Evolutionary conservation across 805 yeast species (phyloP).

Genomic region (Wickerhamomyces xylosicus): DNA sequence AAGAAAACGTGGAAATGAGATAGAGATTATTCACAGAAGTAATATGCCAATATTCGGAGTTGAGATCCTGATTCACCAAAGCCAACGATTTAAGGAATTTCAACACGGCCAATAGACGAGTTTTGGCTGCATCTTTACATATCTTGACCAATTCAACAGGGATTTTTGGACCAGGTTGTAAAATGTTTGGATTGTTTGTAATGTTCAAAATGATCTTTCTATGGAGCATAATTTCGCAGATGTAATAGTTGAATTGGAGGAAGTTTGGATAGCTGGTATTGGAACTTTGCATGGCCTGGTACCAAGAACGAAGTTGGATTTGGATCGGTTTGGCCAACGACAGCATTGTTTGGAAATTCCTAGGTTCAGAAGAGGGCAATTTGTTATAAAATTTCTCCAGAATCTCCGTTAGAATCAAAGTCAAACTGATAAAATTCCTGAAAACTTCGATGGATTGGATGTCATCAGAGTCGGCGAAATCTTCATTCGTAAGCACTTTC

Average conservation of each 20-base stretch:
- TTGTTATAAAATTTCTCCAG: constrained; percentile 57
- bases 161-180: constrained; percentile 11
- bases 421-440: constrained; percentile 54
- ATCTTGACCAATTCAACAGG: constrained; percentile 49
- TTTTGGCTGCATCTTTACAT: constrained; percentile 78
- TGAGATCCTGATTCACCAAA: constrained; percentile 31
- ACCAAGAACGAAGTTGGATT: constrained; percentile 62
- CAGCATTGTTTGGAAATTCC: constrained; percentile 20
- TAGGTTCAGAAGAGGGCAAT: not conserved
- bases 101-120: constrained; percentile 67
- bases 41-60: constrained; percentile 64
- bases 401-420: constrained; percentile 62
- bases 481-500: constrained; percentile 50
- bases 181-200: constrained; percentile 14
- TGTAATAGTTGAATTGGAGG: constrained; percentile 74
- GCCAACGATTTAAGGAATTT: constrained; percentile 5
- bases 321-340: constrained; percentile 76
- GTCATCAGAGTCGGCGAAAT: constrained; percentile 49
- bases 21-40: not conserved
- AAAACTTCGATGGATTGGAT: constrained; percentile 22
- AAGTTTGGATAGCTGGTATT: constrained; percentile 47
- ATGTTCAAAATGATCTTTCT: constrained; percentile 59
- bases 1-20: not conserved
- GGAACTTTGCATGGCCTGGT: constrained; percentile 43
- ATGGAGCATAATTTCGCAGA: constrained; percentile 76